These are phyloP conservation scores for Tricholoma sp. DNA, from an alignment of 768 basidiomycete genomes.

Conservation along the genomic window DNA sequence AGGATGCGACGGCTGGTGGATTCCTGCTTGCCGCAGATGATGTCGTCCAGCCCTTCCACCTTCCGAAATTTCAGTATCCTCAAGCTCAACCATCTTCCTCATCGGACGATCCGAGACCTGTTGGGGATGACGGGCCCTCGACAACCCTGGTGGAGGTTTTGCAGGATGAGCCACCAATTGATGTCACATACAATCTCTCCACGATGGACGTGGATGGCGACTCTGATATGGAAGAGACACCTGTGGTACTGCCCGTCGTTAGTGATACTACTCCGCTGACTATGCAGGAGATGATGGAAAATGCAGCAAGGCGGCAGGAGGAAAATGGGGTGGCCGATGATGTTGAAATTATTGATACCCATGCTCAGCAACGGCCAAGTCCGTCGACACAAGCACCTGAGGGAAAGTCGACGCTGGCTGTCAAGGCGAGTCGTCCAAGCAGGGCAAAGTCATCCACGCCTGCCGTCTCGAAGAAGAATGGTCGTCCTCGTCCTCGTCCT, in stretches of 20 bases:
- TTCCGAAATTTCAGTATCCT: constrained; percentile 60
- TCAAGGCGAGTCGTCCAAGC: constrained; percentile 1
- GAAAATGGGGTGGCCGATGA: not conserved
- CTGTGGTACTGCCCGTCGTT: not conserved
- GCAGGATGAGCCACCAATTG: constrained; percentile 13
- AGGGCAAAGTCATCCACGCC: constrained; percentile 3
- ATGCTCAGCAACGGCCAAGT: not conserved
- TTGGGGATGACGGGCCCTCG: not conserved
- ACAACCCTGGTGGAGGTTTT: not conserved
- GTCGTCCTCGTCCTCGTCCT: not conserved
- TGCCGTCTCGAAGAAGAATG: not conserved
- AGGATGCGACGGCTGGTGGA: constrained; percentile 29
- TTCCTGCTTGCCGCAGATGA: constrained; percentile 68
- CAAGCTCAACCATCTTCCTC: constrained; percentile 23
- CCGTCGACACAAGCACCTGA: not conserved
- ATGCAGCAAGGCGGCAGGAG: constrained; percentile 20
- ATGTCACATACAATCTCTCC: constrained; percentile 31
- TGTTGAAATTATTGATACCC: constrained; percentile 6
- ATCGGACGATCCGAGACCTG: not conserved
- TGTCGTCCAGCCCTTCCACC: constrained; percentile 66
- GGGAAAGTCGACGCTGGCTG: not conserved
- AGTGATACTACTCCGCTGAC: constrained; percentile 39
- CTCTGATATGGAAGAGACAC: constrained; percentile 22
- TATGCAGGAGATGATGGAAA: constrained; percentile 62
- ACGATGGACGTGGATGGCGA: constrained; percentile 32